Evolutionary conservation across 441 rosid genomes (phyloP).

Genomic region (Gossypium lobatum): DNA sequence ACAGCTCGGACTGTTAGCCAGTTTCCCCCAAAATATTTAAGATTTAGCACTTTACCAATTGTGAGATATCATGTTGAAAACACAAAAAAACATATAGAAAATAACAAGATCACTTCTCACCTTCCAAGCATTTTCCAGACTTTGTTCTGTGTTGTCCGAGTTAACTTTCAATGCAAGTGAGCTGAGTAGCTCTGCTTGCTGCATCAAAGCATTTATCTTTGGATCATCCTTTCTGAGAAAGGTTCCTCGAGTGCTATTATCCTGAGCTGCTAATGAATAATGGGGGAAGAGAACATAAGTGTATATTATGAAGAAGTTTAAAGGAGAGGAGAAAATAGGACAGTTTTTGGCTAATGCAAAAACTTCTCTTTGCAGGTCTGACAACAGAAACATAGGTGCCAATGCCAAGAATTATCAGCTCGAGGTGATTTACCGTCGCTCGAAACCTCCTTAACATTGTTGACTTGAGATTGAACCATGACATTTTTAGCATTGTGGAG

Average conservation of each 20-base stretch:
- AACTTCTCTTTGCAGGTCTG: slow-evolving; percentile 2
- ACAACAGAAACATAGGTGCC: neutral
- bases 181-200: slow-evolving; percentile 90
- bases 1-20: neutral
- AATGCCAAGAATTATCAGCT: neutral
- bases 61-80: neutral
- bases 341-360: neutral
- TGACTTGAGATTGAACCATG: slow-evolving; percentile 28
- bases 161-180: slow-evolving; percentile 74
- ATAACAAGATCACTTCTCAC: slow-evolving; percentile 27
- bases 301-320: neutral
- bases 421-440: slow-evolving; percentile 44
- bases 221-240: slow-evolving; percentile 88
- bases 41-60: neutral
- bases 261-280: slow-evolving; percentile 38
- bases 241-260: slow-evolving; percentile 40
- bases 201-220: slow-evolving; percentile 70
- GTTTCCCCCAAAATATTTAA: neutral
- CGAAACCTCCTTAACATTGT: slow-evolving; percentile 32
- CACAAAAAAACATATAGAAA: neutral
- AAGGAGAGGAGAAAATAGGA: slow-evolving; percentile 4
- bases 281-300: slow-evolving; percentile 14
- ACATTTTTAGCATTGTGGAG: slow-evolving; percentile 23
- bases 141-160: slow-evolving; percentile 70
- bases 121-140: slow-evolving; percentile 98